Conservation (phyloP, 371 early-diverging fungal species). For the Thermomucor indicae-seudaticae region DNA sequence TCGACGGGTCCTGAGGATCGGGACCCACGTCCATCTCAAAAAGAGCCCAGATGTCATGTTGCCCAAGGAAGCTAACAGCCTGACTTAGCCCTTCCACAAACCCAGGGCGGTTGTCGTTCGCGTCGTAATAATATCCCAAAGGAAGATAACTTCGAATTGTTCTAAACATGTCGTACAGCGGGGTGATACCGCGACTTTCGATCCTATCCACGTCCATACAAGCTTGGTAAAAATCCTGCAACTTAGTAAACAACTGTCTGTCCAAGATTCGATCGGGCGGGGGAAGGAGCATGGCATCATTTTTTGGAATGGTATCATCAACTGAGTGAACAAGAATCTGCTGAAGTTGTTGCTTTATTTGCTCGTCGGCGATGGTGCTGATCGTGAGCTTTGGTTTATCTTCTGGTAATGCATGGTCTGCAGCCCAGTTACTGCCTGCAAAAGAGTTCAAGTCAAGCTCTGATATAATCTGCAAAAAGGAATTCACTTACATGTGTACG, state of each 20-base stretch:
- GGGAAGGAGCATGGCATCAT: constrained; percentile 13
- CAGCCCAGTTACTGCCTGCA: constrained; percentile 31
- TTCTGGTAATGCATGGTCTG: constrained; percentile 21
- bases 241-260: constrained; percentile 36
- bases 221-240: constrained; percentile 40
- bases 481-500: constrained; percentile 53
- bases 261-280: constrained; percentile 33
- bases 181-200: constrained; percentile 21
- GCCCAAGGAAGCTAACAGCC: constrained; percentile 10
- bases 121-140: background rate
- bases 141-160: constrained; percentile 22
- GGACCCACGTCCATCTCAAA: constrained; percentile 26
- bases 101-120: background rate
- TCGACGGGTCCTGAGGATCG: constrained; percentile 26
- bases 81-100: constrained; percentile 11
- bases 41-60: constrained; percentile 24
- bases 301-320: background rate
- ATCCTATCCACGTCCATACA: constrained; percentile 53
- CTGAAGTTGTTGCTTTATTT: constrained; percentile 13
- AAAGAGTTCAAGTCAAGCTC: background rate
- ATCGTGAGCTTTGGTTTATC: constrained; percentile 20
- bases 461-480: constrained; percentile 9
- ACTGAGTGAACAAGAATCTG: constrained; percentile 15
- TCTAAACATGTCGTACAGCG: constrained; percentile 34
- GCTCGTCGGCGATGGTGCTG: constrained; percentile 4